Base-by-base conservation (phyloP, 768 basidiomycete species). In the Sarcomyxa edulis region DNA sequence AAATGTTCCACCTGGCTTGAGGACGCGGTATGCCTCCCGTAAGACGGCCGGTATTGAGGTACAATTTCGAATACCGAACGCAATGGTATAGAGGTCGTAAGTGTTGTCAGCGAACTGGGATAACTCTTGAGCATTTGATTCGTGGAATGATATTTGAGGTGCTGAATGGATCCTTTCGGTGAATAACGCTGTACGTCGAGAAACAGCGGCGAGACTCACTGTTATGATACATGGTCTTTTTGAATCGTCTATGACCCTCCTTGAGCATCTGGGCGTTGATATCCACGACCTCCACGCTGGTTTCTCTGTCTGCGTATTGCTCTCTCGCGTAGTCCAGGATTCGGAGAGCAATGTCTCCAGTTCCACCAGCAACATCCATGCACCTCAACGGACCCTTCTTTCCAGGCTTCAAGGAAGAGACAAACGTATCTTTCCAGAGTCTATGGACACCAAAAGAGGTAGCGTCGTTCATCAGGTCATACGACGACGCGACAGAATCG, bases 401-500 rank as follows among this genome's bases (percentile, higher is more conserved):
- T 26, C 90, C 89, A 3, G 89, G 93, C 47, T 76, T 74, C 44
- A 97, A 61, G 0, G 71, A 63, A 1, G 78, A 73, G 19, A 97
- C 81, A 54, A 89, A 88, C 12, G 81, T 71, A 59, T 98, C 93
- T 63, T 98, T 99, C 96, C 96, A 99, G 16, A 99, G 66, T 38
- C 96, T 76, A 56, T 98, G 96, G 7, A 98, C 83, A 24, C 96
- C 96, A 45, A 98, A 64, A 3, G 96, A 98, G 60, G 93, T 88
- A n/a, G 93, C 90, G 56, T 98, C 96, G 69, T 99, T 99, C 95
- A 99, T 96, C 28, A 97, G 60, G 61, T 98, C 96, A 64, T 99
- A 99, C 31, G 76, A 84, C 24, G 89, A 84, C 29, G 96, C 93
- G 41, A 99, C 96, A 6, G 90, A 95, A 54, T 89, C 81, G 64